These are phyloP conservation scores for Lichenothelia convexa DNA, from an alignment of 495 filamentous ascomycete genomes.

Conservation along the genomic window DNA sequence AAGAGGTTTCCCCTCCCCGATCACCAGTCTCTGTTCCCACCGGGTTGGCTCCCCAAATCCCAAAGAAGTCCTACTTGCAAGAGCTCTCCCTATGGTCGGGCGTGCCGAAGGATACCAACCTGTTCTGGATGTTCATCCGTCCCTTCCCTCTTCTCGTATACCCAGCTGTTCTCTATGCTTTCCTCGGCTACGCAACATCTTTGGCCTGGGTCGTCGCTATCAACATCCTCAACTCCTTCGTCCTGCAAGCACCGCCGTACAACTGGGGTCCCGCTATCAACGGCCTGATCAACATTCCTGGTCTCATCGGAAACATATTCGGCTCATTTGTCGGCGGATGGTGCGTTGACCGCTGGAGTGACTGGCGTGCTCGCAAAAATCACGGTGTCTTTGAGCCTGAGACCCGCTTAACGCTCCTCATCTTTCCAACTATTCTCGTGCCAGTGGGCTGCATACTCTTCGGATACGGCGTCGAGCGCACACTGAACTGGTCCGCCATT, in stretches of 20 bases:
- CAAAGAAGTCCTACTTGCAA: slow-evolving; percentile 16
- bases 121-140: slow-evolving; percentile 15
- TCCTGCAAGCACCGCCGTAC: slow-evolving; percentile 19
- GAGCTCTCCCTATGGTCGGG: slow-evolving; percentile 17
- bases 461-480: slow-evolving; percentile 15
- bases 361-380: slow-evolving; percentile 16
- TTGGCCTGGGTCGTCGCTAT: slow-evolving; percentile 16
- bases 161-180: slow-evolving; percentile 17
- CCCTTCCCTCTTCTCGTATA: slow-evolving; percentile 19
- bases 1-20: too few species aligned
- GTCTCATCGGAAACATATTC: slow-evolving; percentile 17
- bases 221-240: slow-evolving; percentile 19
- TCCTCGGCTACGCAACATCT: slow-evolving; percentile 16
- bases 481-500: slow-evolving; percentile 14
- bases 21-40: too few species aligned
- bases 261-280: slow-evolving; percentile 14
- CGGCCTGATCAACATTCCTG: slow-evolving; percentile 21
- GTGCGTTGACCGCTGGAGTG: slow-evolving; percentile 15
- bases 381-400: slow-evolving; percentile 17
- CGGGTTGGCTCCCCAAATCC: not conserved
- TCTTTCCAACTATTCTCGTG: slow-evolving; percentile 16
- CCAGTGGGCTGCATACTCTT: slow-evolving; percentile 17
- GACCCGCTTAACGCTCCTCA: slow-evolving; percentile 13
- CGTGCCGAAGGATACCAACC: slow-evolving; percentile 11
- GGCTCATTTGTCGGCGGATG: slow-evolving; percentile 15